Evolutionary conservation across 768 basidiomycete species (phyloP), one percentile per base, ranked within the genome.

Genomic region (Baorangia bicolor): DNA sequence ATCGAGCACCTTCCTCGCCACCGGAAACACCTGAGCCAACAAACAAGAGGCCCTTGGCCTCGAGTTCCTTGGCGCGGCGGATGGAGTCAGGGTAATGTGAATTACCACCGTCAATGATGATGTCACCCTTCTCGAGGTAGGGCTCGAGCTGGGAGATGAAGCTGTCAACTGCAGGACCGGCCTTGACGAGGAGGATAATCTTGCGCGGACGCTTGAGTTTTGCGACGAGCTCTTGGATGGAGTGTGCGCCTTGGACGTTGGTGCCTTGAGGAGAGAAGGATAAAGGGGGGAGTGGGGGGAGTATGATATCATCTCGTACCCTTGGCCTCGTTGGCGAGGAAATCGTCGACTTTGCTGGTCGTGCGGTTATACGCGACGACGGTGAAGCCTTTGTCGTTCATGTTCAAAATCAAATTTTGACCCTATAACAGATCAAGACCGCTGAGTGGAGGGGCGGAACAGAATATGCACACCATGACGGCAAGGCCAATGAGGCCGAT

Each of bases 41-140:
- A 66, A 97, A 99, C 65, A 98, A 84, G 67, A 98, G 79, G 50
- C 95, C 95, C 79, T 98, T 96, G 56, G 84, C 69, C 76, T 98
- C 96, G 67, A 98, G 87, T 70, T 96, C 94, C 71, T 92, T 77
- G 67, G 87, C 81, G 68, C 97, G 92, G 67, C 97, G 94, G 76
- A 95, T 95, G 34, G 93, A 91, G 74, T 99, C 97, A 58, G 97
- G 97, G 80, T 91, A 99, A 76, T 98, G 94, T 42, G 96, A 98
- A 79, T 99, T 99, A 68, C 97, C 97, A 67, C 97, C 97, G 74
- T 99, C 97, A 64, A 99, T 98, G 81, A 99, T 84, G 80, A 99
- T 98, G 76, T 99, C 97, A 64, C 97, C 97, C 69, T 85, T 74
- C 73, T 98, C 95, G 63, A 99, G 89, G 73, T 88, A 77, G 52